phyloP scores from a whole-genome alignment of 257 asterid genomes.

The Haberlea rhodopensis region DNA sequence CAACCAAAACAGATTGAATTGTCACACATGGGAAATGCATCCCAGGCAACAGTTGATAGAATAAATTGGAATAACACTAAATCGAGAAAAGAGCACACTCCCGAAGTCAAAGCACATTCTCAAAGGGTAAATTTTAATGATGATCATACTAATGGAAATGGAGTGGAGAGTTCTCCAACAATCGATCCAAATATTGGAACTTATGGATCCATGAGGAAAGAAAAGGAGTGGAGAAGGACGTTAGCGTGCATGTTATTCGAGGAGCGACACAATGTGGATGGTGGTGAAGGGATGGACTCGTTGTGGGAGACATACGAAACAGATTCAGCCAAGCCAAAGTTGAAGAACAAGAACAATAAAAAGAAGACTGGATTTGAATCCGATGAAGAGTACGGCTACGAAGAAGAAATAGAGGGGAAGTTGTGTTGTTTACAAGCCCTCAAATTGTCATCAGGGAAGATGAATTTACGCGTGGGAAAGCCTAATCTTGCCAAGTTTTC shows the following conservation, averaged over 20 bases:
- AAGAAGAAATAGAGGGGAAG: constrained; percentile 35
- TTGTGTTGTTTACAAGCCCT: constrained; percentile 78
- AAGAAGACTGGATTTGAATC: constrained; percentile 20
- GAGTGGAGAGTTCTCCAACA: constrained; percentile 25
- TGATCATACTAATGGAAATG: constrained; percentile 3
- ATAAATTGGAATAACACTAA: background rate
- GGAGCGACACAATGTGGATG: constrained; percentile 43
- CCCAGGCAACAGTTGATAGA: constrained; percentile 33
- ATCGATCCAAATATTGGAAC: constrained; percentile 30
- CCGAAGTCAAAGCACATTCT: constrained; percentile 31
- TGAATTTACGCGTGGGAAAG: constrained; percentile 70
- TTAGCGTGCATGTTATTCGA: constrained; percentile 78
- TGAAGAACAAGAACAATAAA: constrained; percentile 25
- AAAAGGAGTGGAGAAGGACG: constrained; percentile 82
- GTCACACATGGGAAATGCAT: constrained; percentile 34
- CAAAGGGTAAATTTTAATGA: constrained; percentile 25
- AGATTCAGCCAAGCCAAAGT: constrained; percentile 27
- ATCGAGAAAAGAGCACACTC: constrained; percentile 8
- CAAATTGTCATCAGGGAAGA: constrained; percentile 72
- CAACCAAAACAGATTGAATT: constrained; percentile 24
- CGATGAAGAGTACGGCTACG: constrained; percentile 17
- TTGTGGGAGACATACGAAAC: constrained; percentile 50
- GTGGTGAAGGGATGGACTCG: constrained; percentile 51
- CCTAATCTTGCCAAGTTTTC: constrained; percentile 72
- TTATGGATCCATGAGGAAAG: constrained; percentile 71